Conservation (phyloP, 208 protist species). For the Wallacemonas sp. region DNA sequence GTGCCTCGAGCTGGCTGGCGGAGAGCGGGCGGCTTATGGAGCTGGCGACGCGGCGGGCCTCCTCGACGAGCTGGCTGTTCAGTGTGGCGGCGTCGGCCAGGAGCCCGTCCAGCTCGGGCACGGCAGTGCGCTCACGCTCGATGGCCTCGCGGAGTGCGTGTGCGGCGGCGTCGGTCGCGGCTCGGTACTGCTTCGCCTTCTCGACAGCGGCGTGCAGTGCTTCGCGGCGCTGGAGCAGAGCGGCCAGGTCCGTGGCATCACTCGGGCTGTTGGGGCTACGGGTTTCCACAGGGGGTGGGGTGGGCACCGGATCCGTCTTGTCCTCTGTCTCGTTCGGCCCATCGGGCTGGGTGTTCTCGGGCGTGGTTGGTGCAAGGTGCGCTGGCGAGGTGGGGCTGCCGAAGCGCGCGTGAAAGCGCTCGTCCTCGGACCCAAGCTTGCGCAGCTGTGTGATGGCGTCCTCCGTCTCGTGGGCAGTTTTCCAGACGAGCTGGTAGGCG, state of each 20-base stretch:
- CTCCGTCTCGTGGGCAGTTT: conserved; percentile 31
- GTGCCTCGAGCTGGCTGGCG: conserved; percentile 36
- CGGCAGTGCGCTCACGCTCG: conserved; percentile 25
- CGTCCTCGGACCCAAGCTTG: conserved; percentile 45
- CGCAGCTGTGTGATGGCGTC: conserved; percentile 43
- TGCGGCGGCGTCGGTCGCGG: conserved; percentile 37
- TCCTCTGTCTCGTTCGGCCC: too few species aligned
- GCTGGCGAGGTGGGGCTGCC: too few species aligned
- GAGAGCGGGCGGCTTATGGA: conserved; percentile 47
- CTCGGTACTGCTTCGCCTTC: conserved; percentile 28
- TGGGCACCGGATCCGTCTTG: too few species aligned
- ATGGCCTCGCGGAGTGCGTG: conserved; percentile 29
- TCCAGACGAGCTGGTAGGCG: conserved; percentile 41
- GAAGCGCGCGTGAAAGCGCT: conserved; percentile 38
- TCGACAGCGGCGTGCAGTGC: conserved; percentile 36
- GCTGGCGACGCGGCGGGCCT: conserved; percentile 32
- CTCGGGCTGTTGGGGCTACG: neutral
- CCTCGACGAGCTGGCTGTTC: conserved; percentile 27
- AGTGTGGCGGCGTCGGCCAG: conserved; percentile 33
- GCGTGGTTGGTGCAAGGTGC: too few species aligned
- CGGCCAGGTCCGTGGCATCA: conserved; percentile 10
- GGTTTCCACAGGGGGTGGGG: too few species aligned
- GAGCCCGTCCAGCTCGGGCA: conserved; percentile 24
- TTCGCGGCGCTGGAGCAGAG: conserved; percentile 33
- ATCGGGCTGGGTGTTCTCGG: too few species aligned